A percentile compares a stretch with the other conserved stretches of the same genome.
These are phyloP conservation scores for Chaetomidium leptoderma DNA, from an alignment of 495 filamentous ascomycete species.

Conservation along the genomic window DNA sequence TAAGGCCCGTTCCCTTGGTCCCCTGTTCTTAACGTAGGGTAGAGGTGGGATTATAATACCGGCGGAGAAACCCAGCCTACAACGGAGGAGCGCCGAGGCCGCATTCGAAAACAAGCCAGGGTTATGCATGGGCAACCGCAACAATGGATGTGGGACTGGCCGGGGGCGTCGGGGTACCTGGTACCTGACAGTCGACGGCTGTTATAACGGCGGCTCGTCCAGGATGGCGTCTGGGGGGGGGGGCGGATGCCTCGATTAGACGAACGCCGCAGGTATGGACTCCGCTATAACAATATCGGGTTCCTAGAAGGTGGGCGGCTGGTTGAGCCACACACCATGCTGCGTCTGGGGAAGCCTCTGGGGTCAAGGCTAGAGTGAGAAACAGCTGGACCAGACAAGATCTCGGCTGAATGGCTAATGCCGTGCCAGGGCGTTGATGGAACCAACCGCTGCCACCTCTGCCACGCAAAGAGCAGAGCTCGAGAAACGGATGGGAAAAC, in stretches of 20 bases:
- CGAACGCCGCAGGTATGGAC: slow-evolving; percentile 39
- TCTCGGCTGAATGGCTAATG: slow-evolving; percentile 55
- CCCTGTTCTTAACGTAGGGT: slow-evolving; percentile 44
- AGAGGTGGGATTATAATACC: slow-evolving; percentile 51
- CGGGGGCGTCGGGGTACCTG: slow-evolving; percentile 31
- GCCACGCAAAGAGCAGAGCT: slow-evolving; percentile 33
- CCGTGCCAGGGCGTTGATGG: slow-evolving; percentile 44
- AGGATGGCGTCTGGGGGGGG: slow-evolving; percentile 33
- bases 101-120: slow-evolving; percentile 45
- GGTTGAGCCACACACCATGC: slow-evolving; percentile 51
- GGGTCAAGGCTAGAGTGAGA: slow-evolving; percentile 39
- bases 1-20: slow-evolving; percentile 39
- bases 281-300: slow-evolving; percentile 38
- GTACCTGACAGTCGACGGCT: slow-evolving; percentile 37
- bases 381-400: slow-evolving; percentile 40
- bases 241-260: slow-evolving; percentile 36
- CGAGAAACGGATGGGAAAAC: slow-evolving; percentile 30
- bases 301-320: slow-evolving; percentile 36
- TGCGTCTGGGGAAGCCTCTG: slow-evolving; percentile 12
- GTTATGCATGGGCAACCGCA: slow-evolving; percentile 39
- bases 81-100: slow-evolving; percentile 47
- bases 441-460: slow-evolving; percentile 40
- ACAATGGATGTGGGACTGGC: slow-evolving; percentile 23
- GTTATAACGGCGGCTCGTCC: slow-evolving; percentile 31
- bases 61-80: slow-evolving; percentile 42